Base-by-base conservation (phyloP, 805 yeast species). In the Saturnispora gosingensis region DNA sequence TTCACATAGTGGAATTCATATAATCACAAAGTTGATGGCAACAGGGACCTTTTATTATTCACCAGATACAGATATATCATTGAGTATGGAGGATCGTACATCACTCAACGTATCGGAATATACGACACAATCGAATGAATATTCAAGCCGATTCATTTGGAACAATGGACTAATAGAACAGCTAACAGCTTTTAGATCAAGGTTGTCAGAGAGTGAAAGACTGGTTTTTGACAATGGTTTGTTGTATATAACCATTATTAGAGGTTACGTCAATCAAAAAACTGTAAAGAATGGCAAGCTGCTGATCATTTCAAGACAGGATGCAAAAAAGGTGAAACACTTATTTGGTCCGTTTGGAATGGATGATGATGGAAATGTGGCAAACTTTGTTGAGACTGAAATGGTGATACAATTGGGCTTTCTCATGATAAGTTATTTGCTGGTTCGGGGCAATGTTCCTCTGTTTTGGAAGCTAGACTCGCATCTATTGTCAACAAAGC, bases 341-440 rank as follows among this genome's bases (percentile, higher is more conserved):
- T 61, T 78, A 18, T 78, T 77, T 59, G 83, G 83, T 1, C 78
- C 78, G 30, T 75, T 75, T 68, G 80, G 83, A 34, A 70, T 77
- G 58, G 83, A 79, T 59, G 83, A 79, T 54, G 74, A 75, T 40
- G 61, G 85, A 0, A 68, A 81, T 56, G 85, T 82, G 38, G 88
- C 88, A 3, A 77, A 78, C 57, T 77, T 68, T 58, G 76, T 72
- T 22, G 83, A 79, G 57, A 68, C 78, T 4, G 83, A 79, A 60
- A 60, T 77, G 15, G 67, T 78, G 8, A 59, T 77, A 9, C 49
- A 48, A 9, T 74, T 74, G 45, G 45, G 50, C 18, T 30, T 67
- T 73, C 5, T 68, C 65, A 30, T 66, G 60, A 45, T 72, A 61
- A 55, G 79, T 5, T 75, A 75, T 53, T 69, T 74, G 6, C 66